A percentile compares a stretch with the other conserved stretches of the same genome.
These are phyloP conservation scores for Globisporangium parvum DNA, from an alignment of 352 stramenopile genomes.

Conservation along the genomic window DNA sequence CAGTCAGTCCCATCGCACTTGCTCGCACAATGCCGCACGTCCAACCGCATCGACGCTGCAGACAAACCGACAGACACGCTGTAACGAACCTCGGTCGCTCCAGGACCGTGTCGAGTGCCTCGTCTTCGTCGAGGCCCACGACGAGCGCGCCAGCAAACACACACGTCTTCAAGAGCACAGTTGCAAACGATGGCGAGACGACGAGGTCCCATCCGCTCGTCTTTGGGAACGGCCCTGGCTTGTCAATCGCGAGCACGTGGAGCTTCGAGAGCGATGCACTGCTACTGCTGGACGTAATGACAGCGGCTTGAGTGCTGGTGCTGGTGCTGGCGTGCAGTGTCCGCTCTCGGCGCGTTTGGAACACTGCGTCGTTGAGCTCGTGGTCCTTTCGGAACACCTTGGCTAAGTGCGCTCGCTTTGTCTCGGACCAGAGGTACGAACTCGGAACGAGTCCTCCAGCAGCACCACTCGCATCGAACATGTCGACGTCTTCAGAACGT, in stretches of 20 bases:
- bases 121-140: conserved; percentile 65
- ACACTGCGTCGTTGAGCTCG: conserved; percentile 43
- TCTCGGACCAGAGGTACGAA: conserved; percentile 58
- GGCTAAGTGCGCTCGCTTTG: conserved; percentile 26
- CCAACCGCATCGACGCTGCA: background rate
- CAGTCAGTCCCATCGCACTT: background rate
- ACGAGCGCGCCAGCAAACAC: conserved; percentile 65
- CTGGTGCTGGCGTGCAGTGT: background rate
- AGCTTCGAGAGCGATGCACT: conserved; percentile 10
- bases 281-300: background rate
- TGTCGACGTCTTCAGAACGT: conserved; percentile 2
- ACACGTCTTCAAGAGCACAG: conserved; percentile 48
- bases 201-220: conserved; percentile 70
- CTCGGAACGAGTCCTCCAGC: conserved; percentile 13
- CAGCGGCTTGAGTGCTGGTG: background rate
- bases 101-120: conserved; percentile 49
- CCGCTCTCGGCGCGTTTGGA: conserved; percentile 20
- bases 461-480: conserved; percentile 1
- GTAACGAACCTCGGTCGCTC: conserved; percentile 30
- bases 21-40: background rate
- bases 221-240: conserved; percentile 30
- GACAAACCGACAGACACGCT: background rate
- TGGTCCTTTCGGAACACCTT: conserved; percentile 48
- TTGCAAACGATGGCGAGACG: conserved; percentile 30
- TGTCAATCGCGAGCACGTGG: conserved; percentile 38